phyloP scores from a whole-genome alignment of 805 yeast genomes.

The Metschnikowia orientalis region DNA sequence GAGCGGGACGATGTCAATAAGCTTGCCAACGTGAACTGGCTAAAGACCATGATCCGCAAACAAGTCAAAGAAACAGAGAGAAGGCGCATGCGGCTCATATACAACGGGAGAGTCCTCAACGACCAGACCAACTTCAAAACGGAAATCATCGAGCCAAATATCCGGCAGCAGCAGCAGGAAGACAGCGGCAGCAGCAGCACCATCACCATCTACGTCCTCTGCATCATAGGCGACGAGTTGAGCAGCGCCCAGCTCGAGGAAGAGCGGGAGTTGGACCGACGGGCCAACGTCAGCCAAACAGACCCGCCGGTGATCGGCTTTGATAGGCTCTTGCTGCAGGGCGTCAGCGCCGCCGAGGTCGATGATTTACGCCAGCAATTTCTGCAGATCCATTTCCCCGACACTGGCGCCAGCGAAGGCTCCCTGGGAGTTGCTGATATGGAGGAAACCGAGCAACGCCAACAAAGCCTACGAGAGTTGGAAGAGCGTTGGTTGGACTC shows the following conservation, averaged over 20 bases:
- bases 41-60: conserved; percentile 28
- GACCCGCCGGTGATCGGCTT: conserved; percentile 75
- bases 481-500: conserved; percentile 90
- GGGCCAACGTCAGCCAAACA: conserved; percentile 41
- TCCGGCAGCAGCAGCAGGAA: conserved; percentile 15
- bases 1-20: conserved; percentile 29
- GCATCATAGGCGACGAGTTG: conserved; percentile 68
- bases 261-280: conserved; percentile 56
- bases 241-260: conserved; percentile 50
- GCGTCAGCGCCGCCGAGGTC: conserved; percentile 77
- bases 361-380: conserved; percentile 71
- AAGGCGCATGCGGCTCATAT: conserved; percentile 58
- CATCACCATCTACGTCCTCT: conserved; percentile 59
- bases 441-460: conserved; percentile 41
- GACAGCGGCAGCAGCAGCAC: conserved; percentile 9
- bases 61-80: conserved; percentile 14
- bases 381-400: conserved; percentile 57
- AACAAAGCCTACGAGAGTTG: conserved; percentile 48
- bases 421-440: conserved; percentile 30
- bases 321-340: conserved; percentile 77
- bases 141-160: conserved; percentile 40
- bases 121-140: conserved; percentile 51
- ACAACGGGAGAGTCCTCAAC: conserved; percentile 62
- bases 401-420: conserved; percentile 17
- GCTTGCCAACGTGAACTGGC: conserved; percentile 28